Evolutionary conservation across 169 alveolate species (phyloP), one percentile per base, ranked within the genome.

Genomic region (Toxoplasma gondii): DNA sequence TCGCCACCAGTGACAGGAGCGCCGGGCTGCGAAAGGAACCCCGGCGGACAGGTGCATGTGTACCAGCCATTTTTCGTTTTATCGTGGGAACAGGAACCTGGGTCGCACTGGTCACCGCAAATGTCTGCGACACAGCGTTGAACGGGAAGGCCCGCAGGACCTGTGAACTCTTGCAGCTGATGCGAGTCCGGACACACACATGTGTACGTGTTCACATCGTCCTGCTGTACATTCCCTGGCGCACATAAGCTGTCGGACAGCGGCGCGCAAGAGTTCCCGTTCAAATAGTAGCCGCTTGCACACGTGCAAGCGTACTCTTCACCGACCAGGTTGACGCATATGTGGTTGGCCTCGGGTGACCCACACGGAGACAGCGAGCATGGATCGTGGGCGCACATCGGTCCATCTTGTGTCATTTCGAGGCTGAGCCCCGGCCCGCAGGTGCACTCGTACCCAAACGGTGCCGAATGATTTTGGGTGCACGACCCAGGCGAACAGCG

Each of bases 321-420:
- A 7, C 64, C 90, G 69, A 64, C 64, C 54, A 1, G 10, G 67
- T 82, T 38, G 41, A 36, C 36, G 90, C 90, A 82, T 12, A 4
- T 31, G 69, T 82, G 44, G n/a, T 4, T 34, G n/a, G 22, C 64
- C 24, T 82, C 90, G 19, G n/a, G 17, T 0, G 90, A 36, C n/a
- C 90, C 90, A 38, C 90, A 82, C 90, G 90, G 90, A 31, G 31
- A 9, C 36, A 29, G n/a, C 19, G 27, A 10, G 90, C 90, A 82
- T 29, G n/a, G 34, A 36, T 82, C 90, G 41, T 36, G n/a, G 69
- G 4, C 36, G 38, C 90, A 82, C 22, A 0, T 43, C 64, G 38
- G 53, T 39, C 67, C 67, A 36, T 7, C 1, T 1, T 1, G 22
- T 1, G 39, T 38, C 86, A 1, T 45, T 27, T 36, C 69, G 45